These are phyloP conservation scores for Berkeleyomyces basicola DNA, from an alignment of 2,329 filamentous ascomycete genomes.

Conservation along the genomic window DNA sequence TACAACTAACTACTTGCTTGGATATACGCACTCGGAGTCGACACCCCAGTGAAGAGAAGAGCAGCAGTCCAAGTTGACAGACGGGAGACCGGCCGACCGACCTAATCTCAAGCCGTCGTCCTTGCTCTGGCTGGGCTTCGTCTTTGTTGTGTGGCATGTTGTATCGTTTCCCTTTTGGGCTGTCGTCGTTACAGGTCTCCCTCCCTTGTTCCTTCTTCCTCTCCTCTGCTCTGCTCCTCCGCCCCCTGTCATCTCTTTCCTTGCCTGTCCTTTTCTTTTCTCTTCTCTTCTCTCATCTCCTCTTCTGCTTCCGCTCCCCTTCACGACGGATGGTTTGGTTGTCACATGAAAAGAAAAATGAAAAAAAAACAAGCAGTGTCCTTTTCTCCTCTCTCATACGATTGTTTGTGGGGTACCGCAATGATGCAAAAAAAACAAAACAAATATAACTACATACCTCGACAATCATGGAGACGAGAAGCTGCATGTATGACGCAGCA, in stretches of 20 bases:
- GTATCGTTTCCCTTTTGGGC: not conserved
- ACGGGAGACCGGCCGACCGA: no score
- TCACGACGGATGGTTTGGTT: not conserved
- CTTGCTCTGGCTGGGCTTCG: not conserved
- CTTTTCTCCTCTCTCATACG: no score
- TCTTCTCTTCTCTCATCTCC: not conserved
- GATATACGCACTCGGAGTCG: no score
- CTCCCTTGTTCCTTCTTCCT: not conserved
- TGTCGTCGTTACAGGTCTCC: not conserved
- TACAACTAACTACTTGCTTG: no score
- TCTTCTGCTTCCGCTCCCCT: not conserved
- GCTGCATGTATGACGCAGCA: no score
- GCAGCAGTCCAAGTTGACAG: no score
- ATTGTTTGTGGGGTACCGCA: no score
- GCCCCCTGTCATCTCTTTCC: not conserved
- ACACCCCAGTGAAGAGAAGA: not conserved
- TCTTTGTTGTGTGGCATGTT: not conserved
- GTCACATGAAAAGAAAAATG: not conserved
- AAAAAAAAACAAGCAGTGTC: not conserved
- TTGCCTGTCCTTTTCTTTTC: not conserved
- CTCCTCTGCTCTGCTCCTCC: not conserved
- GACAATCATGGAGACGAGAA: no score
- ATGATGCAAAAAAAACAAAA: no score
- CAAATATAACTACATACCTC: no score
- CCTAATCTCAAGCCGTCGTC: not conserved